Percentiles rank a stretch among this genome's conserved stretches.
phyloP scores from a whole-genome alignment of 2,329 filamentous ascomycete species.

The Colletotrichum sidae region DNA sequence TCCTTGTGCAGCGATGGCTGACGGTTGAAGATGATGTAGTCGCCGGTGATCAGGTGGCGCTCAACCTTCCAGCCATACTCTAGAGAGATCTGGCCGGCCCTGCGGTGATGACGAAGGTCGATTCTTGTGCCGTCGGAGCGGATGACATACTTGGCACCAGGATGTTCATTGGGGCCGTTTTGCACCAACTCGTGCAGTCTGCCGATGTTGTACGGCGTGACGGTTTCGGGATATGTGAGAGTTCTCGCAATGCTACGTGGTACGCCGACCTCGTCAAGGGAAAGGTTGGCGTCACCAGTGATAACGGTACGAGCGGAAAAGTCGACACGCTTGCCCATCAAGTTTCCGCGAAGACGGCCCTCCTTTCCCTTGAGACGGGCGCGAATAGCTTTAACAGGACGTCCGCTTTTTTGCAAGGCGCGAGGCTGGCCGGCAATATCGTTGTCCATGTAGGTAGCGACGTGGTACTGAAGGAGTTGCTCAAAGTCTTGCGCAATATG shows the following conservation, averaged over 20 bases:
- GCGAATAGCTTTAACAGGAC: slow-evolving; percentile 96
- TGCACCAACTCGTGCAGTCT: slow-evolving; percentile 90
- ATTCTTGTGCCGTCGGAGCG: slow-evolving; percentile 93
- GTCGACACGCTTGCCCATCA: slow-evolving; percentile 99
- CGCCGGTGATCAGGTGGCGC: slow-evolving; percentile 93
- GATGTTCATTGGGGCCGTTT: slow-evolving; percentile 94
- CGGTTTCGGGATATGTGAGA: slow-evolving; percentile 95
- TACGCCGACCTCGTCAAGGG: slow-evolving; percentile 96
- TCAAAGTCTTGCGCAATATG: slow-evolving; percentile 95
- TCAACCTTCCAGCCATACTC: slow-evolving; percentile 99
- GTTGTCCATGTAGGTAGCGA: slow-evolving; percentile 99
- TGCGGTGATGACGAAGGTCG: slow-evolving; percentile 92
- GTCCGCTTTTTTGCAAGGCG: slow-evolving; percentile 95
- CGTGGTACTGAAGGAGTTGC: slow-evolving; percentile 93
- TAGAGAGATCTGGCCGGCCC: slow-evolving; percentile 84
- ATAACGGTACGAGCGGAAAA: slow-evolving; percentile 99
- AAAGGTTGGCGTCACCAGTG: slow-evolving; percentile 96
- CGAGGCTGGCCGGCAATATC: slow-evolving; percentile 96
- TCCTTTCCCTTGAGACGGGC: slow-evolving; percentile 99
- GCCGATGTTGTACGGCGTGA: slow-evolving; percentile 97
- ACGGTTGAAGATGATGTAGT: slow-evolving; percentile 99
- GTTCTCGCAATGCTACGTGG: slow-evolving; percentile 93
- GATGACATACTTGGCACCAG: slow-evolving; percentile 96
- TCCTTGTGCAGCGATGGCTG: slow-evolving; percentile 99
- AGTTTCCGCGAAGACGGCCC: slow-evolving; percentile 94